Conservation (phyloP, 2,329 filamentous ascomycete genomes). For the Fonsecaea nubica region DNA sequence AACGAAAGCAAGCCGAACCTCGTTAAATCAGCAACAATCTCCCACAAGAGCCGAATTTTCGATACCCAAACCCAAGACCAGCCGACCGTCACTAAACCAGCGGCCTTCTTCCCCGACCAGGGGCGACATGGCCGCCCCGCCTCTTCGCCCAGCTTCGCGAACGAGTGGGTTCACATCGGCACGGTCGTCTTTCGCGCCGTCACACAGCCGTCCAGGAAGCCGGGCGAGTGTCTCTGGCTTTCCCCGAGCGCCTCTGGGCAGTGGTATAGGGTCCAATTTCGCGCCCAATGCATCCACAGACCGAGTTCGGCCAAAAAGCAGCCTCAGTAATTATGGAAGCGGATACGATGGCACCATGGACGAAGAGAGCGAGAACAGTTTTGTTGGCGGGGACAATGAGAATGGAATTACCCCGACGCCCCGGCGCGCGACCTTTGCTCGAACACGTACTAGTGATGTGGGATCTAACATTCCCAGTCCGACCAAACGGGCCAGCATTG, state of each 20-base stretch:
- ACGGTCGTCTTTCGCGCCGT: slow-evolving; percentile 36
- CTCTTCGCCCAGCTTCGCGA: slow-evolving; percentile 35
- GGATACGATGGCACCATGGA: slow-evolving; percentile 39
- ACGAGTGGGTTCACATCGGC: slow-evolving; percentile 40
- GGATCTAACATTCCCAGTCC: slow-evolving; percentile 42
- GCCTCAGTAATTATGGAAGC: slow-evolving; percentile 36
- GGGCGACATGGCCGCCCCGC: slow-evolving; percentile 38
- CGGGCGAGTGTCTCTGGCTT: slow-evolving; percentile 39
- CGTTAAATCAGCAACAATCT: slow-evolving; percentile 63
- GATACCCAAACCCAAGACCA: slow-evolving; percentile 47
- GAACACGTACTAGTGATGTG: slow-evolving; percentile 52
- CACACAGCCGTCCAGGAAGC: slow-evolving; percentile 38
- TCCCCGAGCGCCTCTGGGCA: slow-evolving; percentile 29
- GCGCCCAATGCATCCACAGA: slow-evolving; percentile 42
- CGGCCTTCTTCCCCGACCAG: slow-evolving; percentile 57
- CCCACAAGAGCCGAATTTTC: slow-evolving; percentile 30
- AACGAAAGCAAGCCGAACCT: slow-evolving; percentile 61
- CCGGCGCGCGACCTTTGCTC: slow-evolving; percentile 44
- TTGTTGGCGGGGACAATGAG: slow-evolving; percentile 14
- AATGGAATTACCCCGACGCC: slow-evolving; percentile 33
- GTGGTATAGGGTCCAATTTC: slow-evolving; percentile 28
- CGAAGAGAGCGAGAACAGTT: slow-evolving; percentile 30
- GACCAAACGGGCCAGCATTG: slow-evolving; percentile 36
- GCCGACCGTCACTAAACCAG: slow-evolving; percentile 64
- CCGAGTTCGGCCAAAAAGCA: slow-evolving; percentile 39